These are phyloP conservation scores for Tympanopsis confertula DNA, from an alignment of 2,329 filamentous ascomycete species.

Conservation along the genomic window DNA sequence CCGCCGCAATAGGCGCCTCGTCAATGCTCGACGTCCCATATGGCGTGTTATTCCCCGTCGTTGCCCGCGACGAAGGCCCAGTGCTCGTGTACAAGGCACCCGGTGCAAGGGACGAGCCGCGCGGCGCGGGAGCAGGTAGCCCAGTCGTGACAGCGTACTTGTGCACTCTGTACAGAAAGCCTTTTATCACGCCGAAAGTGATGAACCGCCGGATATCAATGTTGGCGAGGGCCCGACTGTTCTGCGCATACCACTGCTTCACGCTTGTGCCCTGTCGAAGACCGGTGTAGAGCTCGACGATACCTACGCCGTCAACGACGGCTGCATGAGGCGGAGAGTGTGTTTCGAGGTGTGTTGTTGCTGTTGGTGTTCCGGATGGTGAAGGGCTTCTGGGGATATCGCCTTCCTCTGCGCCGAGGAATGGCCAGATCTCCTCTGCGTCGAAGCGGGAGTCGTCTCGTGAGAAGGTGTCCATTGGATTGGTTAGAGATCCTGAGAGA, in stretches of 20 bases:
- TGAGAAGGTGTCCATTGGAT: too few species aligned
- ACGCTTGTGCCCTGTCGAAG: slow-evolving; percentile 47
- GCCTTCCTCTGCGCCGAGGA: not conserved
- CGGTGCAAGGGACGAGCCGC: not conserved
- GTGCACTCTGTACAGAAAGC: slow-evolving; percentile 55
- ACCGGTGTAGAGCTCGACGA: slow-evolving; percentile 47
- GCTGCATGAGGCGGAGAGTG: not conserved
- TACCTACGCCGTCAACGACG: slow-evolving; percentile 7
- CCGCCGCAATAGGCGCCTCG: slow-evolving; percentile 6
- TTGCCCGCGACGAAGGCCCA: slow-evolving; percentile 1
- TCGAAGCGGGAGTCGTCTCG: too few species aligned
- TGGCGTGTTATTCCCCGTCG: slow-evolving; percentile 3
- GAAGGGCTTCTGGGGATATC: not conserved
- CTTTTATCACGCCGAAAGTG: slow-evolving; percentile 59
- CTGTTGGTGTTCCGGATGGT: not conserved
- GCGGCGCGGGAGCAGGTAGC: slow-evolving; percentile 3
- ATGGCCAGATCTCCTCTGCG: not conserved
- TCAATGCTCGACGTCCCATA: slow-evolving; percentile 4
- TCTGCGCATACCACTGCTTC: slow-evolving; percentile 45
- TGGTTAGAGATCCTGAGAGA: too few species aligned
- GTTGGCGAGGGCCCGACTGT: slow-evolving; percentile 34
- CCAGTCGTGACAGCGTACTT: slow-evolving; percentile 39
- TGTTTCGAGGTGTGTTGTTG: not conserved
- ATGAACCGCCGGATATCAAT: slow-evolving; percentile 57
- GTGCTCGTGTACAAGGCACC: not conserved